Percentiles rank a stretch among this genome's conserved stretches.
These are phyloP conservation scores for Russula abietina DNA, from an alignment of 768 basidiomycete genomes.

Conservation along the genomic window DNA sequence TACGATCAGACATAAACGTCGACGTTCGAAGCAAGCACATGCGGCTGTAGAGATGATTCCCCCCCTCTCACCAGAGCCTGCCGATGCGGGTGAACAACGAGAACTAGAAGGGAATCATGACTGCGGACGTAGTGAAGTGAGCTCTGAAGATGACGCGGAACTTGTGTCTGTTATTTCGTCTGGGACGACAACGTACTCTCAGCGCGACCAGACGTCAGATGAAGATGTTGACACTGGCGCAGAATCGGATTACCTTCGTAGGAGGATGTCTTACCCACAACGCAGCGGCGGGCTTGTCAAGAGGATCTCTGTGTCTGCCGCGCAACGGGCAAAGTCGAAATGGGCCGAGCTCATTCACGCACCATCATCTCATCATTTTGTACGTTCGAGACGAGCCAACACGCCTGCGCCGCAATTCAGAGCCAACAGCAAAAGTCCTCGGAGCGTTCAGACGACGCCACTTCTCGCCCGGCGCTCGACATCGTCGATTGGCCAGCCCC, in stretches of 20 bases:
- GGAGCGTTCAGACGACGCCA: conserved; percentile 19
- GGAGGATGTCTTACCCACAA: conserved; percentile 12
- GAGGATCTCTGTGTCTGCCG: conserved; percentile 23
- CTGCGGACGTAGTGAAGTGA: conserved; percentile 6
- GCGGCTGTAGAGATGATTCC: conserved; percentile 26
- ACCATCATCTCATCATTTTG: conserved; percentile 4
- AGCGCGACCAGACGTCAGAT: conserved; percentile 10
- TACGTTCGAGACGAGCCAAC: conserved; percentile 10
- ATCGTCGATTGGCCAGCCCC: neutral
- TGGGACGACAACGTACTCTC: conserved; percentile 40
- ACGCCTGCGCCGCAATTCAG: neutral
- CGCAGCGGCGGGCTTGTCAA: conserved; percentile 18
- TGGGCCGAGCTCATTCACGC: conserved; percentile 18
- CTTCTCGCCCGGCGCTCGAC: conserved; percentile 4
- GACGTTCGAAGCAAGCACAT: conserved; percentile 33
- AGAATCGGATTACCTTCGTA: conserved; percentile 18
- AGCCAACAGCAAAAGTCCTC: neutral
- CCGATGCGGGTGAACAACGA: conserved; percentile 27
- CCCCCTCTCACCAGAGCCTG: neutral
- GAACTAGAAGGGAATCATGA: conserved; percentile 33
- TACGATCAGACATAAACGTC: conserved; percentile 45
- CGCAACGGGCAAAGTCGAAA: conserved; percentile 24
- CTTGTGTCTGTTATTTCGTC: conserved; percentile 52
- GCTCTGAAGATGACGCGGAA: conserved; percentile 40
- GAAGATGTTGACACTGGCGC: conserved; percentile 25